phyloP scores from a whole-genome alignment of 164 flowering plant species.

The Stephania japonica region DNA sequence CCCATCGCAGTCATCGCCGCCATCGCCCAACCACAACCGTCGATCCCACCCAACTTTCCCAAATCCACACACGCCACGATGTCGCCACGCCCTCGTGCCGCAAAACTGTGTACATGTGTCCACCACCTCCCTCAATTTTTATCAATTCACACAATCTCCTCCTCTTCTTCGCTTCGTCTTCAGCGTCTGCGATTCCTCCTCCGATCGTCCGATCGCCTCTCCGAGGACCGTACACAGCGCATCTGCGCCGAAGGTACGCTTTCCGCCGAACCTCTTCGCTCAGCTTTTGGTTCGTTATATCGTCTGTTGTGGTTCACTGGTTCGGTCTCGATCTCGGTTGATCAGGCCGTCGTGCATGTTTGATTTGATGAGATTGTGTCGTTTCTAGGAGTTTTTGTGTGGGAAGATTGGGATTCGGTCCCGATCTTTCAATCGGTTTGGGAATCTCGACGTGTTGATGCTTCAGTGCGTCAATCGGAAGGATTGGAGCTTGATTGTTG shows the following conservation, averaged over 20 bases:
- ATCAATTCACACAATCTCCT: background rate
- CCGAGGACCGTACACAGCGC: background rate
- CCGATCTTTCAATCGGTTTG: background rate
- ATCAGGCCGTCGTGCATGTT: background rate
- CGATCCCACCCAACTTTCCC: too few relatives aligned
- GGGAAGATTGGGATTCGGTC: background rate
- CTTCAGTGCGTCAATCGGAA: background rate
- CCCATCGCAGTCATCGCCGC: too few relatives aligned
- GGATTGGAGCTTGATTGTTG: background rate
- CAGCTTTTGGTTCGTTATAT: background rate
- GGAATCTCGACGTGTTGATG: background rate
- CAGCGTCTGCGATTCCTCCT: too few relatives aligned
- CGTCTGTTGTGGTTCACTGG: background rate
- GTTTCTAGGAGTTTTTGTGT: background rate
- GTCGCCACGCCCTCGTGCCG: too few relatives aligned
- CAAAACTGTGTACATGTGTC: too few relatives aligned
- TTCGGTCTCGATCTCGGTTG: background rate
- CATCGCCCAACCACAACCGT: too few relatives aligned
- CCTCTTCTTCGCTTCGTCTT: background rate
- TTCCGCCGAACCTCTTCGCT: background rate
- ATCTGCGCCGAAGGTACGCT: slow-evolving; percentile 1
- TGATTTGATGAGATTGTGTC: background rate
- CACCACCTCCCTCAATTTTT: too few relatives aligned
- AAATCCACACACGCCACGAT: too few relatives aligned
- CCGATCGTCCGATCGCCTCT: background rate